phyloP scores from a whole-genome alignment of 345 rosid species.

The Conringia planisiliqua region DNA sequence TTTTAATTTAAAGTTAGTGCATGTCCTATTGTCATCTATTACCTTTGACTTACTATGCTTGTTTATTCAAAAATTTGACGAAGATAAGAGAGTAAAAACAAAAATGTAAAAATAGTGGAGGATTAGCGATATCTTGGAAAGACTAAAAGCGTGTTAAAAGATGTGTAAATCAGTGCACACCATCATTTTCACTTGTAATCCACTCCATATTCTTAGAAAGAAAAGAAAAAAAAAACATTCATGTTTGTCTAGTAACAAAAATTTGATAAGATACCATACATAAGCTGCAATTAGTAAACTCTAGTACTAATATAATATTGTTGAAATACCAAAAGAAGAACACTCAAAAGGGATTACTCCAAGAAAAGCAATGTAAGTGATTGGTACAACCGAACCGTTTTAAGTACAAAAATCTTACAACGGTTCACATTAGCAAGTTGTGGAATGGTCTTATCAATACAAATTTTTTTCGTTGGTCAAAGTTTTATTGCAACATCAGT shows the following conservation, averaged over 20 bases:
- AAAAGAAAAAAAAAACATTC: too few species aligned
- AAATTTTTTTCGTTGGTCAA: too few species aligned
- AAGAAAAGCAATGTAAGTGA: too few species aligned
- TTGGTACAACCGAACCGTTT: too few species aligned
- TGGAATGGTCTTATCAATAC: background rate
- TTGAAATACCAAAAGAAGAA: background rate
- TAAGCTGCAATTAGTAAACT: background rate
- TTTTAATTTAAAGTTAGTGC: conserved; percentile 3
- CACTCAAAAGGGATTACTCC: background rate
- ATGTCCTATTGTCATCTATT: background rate
- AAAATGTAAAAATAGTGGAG: background rate
- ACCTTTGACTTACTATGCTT: conserved; percentile 10
- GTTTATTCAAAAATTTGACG: background rate
- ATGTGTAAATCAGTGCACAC: conserved; percentile 22
- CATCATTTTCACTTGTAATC: conserved; percentile 18
- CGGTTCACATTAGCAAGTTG: background rate
- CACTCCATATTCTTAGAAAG: background rate
- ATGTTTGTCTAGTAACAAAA: background rate
- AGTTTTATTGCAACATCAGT: too few species aligned
- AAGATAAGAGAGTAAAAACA: background rate
- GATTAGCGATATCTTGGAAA: conserved; percentile 9
- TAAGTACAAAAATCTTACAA: background rate
- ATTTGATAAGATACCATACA: background rate
- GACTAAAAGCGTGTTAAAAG: conserved; percentile 13
- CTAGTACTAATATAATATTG: background rate